Percentiles rank a stretch among this genome's conserved stretches.
Evolutionary conservation across 2,329 filamentous ascomycete genomes (phyloP).

Genomic region (Trichoderma sp.): DNA sequence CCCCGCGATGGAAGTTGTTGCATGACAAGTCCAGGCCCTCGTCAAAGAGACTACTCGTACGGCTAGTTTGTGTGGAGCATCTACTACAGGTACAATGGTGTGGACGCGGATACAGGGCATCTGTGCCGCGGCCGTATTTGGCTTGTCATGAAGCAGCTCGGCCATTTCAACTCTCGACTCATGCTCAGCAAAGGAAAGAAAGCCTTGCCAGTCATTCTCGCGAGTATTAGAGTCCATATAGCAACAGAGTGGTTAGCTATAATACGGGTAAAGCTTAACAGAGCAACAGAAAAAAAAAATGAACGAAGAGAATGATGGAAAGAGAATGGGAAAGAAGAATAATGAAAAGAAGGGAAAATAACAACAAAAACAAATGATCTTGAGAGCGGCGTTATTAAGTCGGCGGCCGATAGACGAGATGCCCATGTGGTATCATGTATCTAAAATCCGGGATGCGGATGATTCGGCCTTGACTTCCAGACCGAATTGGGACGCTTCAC

Average conservation of each 20-base stretch:
- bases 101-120: constrained; percentile 14
- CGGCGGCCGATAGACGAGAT: constrained; percentile 1
- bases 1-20: constrained; percentile 18
- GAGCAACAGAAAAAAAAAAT: no score
- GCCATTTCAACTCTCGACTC: not conserved
- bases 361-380: not conserved
- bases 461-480: not conserved
- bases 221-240: not conserved
- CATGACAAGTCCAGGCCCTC: not conserved
- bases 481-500: not conserved
- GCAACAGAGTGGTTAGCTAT: not conserved
- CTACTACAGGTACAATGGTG: not conserved
- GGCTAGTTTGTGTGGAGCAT: not conserved
- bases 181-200: not conserved
- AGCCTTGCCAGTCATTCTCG: not conserved
- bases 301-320: not conserved
- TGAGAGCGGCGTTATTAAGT: not conserved
- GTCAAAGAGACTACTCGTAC: not conserved
- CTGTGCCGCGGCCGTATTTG: constrained; percentile 12
- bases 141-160: not conserved
- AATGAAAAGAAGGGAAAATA: not conserved
- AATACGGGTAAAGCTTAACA: not conserved
- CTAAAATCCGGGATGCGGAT: not conserved
- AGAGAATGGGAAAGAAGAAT: not conserved
- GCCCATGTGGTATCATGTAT: not conserved